phyloP scores from a whole-genome alignment of 108 stramenopile species.

The Bacterosira constricta region DNA sequence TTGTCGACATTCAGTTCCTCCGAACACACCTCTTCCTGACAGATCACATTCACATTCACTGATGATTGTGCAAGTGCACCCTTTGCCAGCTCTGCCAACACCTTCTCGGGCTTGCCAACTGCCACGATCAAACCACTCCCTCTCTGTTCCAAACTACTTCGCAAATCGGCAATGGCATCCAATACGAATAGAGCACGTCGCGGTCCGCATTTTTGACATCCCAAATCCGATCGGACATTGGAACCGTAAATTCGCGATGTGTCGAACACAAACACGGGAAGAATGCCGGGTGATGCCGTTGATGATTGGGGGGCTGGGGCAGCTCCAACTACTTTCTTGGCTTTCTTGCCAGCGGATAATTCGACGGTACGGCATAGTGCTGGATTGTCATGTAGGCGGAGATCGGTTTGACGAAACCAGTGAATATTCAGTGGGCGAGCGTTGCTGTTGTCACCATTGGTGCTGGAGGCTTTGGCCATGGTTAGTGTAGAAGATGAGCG shows the following conservation, averaged over 20 bases:
- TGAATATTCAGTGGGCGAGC: slow-evolving; percentile 45
- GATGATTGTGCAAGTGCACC: background rate
- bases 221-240: slow-evolving; percentile 44
- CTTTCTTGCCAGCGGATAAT: slow-evolving; percentile 11
- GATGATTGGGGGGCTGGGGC: background rate
- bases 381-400: slow-evolving; percentile 87
- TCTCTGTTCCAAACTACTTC: slow-evolving; percentile 54
- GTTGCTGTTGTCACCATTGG: background rate
- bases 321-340: slow-evolving; percentile 4
- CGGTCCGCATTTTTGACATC: slow-evolving; percentile 72
- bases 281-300: slow-evolving; percentile 23
- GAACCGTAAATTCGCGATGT: slow-evolving; percentile 65
- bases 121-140: slow-evolving; percentile 72
- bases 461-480: slow-evolving; percentile 5
- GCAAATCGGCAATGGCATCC: slow-evolving; percentile 74
- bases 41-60: slow-evolving; percentile 40
- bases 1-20: slow-evolving; percentile 75
- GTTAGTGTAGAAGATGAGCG: background rate
- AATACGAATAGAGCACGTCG: slow-evolving; percentile 78
- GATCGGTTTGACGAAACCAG: slow-evolving; percentile 77
- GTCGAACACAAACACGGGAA: slow-evolving; percentile 87
- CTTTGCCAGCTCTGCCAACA: slow-evolving; percentile 46
- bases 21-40: slow-evolving; percentile 77
- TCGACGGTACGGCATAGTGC: slow-evolving; percentile 53
- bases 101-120: slow-evolving; percentile 65